These are phyloP conservation scores for Neopestalotiopsis clavispora DNA, from an alignment of 2,329 filamentous ascomycete genomes.

Conservation along the genomic window DNA sequence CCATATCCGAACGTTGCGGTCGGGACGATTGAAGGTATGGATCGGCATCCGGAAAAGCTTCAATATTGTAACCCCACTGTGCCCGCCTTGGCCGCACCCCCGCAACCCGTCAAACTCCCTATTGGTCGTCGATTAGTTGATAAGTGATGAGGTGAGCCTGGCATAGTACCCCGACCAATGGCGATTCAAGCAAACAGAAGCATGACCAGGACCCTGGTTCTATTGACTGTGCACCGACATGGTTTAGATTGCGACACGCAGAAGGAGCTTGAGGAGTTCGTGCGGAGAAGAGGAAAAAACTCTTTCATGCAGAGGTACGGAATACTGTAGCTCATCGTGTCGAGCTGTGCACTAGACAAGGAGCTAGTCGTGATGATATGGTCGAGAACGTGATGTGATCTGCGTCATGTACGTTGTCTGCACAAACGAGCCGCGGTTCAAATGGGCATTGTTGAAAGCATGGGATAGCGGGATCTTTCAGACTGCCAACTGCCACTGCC, in stretches of 20 bases:
- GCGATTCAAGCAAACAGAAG: conserved; percentile 9
- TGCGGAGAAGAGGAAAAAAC: background rate
- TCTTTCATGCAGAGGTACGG: background rate
- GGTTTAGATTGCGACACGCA: background rate
- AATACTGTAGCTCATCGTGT: background rate
- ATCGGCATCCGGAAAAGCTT: conserved; percentile 1
- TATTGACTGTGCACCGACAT: conserved; percentile 7
- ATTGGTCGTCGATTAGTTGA: conserved; percentile 2
- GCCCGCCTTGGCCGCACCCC: background rate
- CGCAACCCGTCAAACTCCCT: conserved; percentile 2
- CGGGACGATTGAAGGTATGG: background rate
- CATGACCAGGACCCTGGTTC: conserved; percentile 4
- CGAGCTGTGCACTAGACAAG: conserved; percentile 5
- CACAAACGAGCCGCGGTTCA: conserved; percentile 4
- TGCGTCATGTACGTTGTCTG: conserved; percentile 4
- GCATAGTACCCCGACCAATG: conserved; percentile 6
- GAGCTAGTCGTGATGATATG: background rate
- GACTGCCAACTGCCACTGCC: background rate
- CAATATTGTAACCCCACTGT: conserved; percentile 14
- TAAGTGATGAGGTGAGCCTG: conserved; percentile 1
- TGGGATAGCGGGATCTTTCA: background rate
- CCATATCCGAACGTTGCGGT: conserved; percentile 9
- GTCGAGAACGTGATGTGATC: conserved; percentile 3
- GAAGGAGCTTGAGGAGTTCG: background rate
- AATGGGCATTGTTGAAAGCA: background rate